Conservation (phyloP, 768 basidiomycete species). For the Macrocybe gigantea region DNA sequence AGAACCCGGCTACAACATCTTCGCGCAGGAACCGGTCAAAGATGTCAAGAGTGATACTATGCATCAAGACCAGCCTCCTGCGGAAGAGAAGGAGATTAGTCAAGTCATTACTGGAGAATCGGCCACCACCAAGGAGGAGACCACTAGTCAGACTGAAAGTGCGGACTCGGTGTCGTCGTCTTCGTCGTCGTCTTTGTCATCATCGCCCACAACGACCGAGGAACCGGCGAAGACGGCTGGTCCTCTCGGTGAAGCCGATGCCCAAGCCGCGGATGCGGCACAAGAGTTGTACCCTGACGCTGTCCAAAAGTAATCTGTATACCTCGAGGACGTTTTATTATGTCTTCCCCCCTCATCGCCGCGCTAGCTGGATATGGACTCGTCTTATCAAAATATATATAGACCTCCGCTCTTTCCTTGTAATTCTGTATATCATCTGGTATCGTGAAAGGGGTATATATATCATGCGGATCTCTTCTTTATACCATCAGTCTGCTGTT, state of each 20-base stretch:
- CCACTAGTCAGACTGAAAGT: neutral
- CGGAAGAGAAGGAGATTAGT: slow-evolving; percentile 32
- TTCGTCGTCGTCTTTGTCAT: slow-evolving; percentile 2
- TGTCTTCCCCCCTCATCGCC: too few species aligned
- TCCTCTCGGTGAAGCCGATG: slow-evolving; percentile 43
- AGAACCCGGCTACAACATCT: slow-evolving; percentile 74
- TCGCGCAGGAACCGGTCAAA: slow-evolving; percentile 44
- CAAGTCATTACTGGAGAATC: slow-evolving; percentile 15
- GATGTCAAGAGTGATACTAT: slow-evolving; percentile 41
- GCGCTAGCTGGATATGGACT: too few species aligned
- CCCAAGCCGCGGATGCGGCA: slow-evolving; percentile 45
- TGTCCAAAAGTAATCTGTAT: slow-evolving; percentile 13
- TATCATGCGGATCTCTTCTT: too few species aligned
- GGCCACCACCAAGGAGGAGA: neutral
- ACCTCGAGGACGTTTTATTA: neutral
- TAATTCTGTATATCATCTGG: too few species aligned
- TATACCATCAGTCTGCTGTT: too few species aligned
- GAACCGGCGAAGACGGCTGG: slow-evolving; percentile 23
- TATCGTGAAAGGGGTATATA: too few species aligned
- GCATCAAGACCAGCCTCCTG: slow-evolving; percentile 10
- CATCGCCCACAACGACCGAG: slow-evolving; percentile 4
- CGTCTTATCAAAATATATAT: too few species aligned
- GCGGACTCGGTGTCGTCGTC: slow-evolving; percentile 1
- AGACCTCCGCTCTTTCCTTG: too few species aligned
- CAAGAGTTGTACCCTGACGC: slow-evolving; percentile 48